Evolutionary conservation across 768 basidiomycete species (phyloP), one percentile per base, ranked within the genome.

Genomic region (Amanita muscaria): DNA sequence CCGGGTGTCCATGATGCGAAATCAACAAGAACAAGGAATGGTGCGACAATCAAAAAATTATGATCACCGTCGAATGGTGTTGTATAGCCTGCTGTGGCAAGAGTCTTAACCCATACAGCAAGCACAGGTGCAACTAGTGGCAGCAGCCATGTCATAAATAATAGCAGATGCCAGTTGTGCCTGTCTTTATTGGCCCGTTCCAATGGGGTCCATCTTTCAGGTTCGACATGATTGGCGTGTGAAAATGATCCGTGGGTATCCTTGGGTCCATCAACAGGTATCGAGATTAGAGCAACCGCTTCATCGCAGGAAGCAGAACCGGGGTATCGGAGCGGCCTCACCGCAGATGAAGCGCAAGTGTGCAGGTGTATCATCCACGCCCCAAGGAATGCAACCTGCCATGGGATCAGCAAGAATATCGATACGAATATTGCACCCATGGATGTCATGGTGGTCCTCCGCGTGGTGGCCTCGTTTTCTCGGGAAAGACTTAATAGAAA

Each of bases 311-410:
- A 24, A 24, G 53, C 46, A 8, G 47, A 34, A 14, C n/a, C 39
- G 3, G 32, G 56, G 62, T 34, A 63, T 60, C 2, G 57, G 55
- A 19, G 47, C 24, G 10, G 46, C 36, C 19, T 16, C 29, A 54
- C 52, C 8, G 49, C 40, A n/a, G 64, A 56, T 2, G 59, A 64
- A 14, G 72, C 72, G 52, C 83, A 88, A 29, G 77, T 81, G 53
- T 76, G 66, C 35, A 88, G 64, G 48, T 90, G 88, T 40, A 85
- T 77, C n/a, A 81, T 48, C 80, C 88, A 88, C 51, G 80, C 80
- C 15, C 87, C 81, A 18, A 94, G 70, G 62, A 85, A 92, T 4
- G 85, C 90, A 8, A 93, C 85, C 62, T 96, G 92, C 79, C 88
- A 90, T 0, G 92, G 92, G n/a, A 93, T 68, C 42, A 91, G 64